phyloP scores from a whole-genome alignment of 2,329 filamentous ascomycete species.

The Exophiala mesophila region DNA sequence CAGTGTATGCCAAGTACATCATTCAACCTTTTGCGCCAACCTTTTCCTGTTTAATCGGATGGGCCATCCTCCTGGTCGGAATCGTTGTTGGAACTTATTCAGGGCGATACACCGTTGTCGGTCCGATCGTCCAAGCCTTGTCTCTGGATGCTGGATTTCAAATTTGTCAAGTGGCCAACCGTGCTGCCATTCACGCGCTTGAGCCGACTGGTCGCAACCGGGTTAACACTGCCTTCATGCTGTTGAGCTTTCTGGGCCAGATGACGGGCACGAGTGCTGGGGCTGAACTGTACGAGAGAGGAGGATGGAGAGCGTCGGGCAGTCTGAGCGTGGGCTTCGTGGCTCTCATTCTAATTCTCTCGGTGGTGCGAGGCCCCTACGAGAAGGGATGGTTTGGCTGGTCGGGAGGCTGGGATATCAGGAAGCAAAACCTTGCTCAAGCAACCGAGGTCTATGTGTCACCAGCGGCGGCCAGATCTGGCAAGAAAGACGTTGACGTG shows the following conservation, averaged over 20 bases:
- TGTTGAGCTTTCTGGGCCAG: conserved; percentile 69
- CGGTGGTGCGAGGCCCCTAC: conserved; percentile 49
- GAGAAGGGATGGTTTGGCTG: conserved; percentile 58
- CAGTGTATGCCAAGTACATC: conserved; percentile 64
- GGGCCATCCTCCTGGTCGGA: conserved; percentile 55
- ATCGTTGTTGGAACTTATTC: conserved; percentile 65
- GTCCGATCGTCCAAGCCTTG: conserved; percentile 67
- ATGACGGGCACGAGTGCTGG: conserved; percentile 63
- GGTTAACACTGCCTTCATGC: conserved; percentile 79
- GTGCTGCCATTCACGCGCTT: conserved; percentile 64
- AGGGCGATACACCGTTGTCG: conserved; percentile 61
- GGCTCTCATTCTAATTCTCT: conserved; percentile 44
- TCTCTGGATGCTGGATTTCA: conserved; percentile 68
- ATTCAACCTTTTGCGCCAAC: conserved; percentile 63
- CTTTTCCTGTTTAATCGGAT: conserved; percentile 61
- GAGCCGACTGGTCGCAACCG: conserved; percentile 67
- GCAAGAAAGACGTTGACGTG: too few species aligned
- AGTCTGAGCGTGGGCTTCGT: conserved; percentile 54
- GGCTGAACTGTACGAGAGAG: conserved; percentile 51
- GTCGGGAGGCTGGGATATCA: conserved; percentile 52
- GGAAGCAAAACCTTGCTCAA: conserved; percentile 23
- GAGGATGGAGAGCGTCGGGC: conserved; percentile 54
- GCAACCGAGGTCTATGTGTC: too few species aligned
- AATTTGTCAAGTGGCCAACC: conserved; percentile 68
- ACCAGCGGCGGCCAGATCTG: too few species aligned